These are phyloP conservation scores for Letharia columbiana DNA, from an alignment of 495 filamentous ascomycete genomes.

Conservation along the genomic window DNA sequence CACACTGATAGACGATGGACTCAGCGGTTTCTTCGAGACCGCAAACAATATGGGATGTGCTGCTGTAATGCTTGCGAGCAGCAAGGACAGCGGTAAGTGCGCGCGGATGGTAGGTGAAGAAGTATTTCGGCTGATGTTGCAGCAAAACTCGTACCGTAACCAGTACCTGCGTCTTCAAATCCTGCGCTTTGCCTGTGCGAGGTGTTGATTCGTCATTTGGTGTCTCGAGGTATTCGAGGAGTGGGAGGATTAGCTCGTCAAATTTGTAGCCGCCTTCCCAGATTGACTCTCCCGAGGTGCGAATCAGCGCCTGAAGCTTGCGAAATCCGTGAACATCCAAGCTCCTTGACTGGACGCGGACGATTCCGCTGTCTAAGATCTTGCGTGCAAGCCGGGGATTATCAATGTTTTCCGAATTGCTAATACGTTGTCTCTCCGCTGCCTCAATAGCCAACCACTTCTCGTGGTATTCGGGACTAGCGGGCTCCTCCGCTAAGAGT, in stretches of 20 bases:
- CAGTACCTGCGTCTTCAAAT: constrained; percentile 77
- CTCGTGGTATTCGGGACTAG: constrained; percentile 14
- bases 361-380: constrained; percentile 68
- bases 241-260: constrained; percentile 59
- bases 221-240: constrained; percentile 68
- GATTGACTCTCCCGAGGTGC: constrained; percentile 50
- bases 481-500: constrained; percentile 19
- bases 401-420: constrained; percentile 28
- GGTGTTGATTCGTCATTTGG: constrained; percentile 33
- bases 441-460: constrained; percentile 20
- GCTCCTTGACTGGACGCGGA: constrained; percentile 56
- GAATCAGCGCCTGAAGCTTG: constrained; percentile 73
- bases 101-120: constrained; percentile 54
- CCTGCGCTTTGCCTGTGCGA: constrained; percentile 51
- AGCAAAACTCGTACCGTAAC: constrained; percentile 73
- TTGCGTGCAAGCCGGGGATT: constrained; percentile 42
- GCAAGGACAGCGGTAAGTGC: constrained; percentile 59
- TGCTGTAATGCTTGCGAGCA: constrained; percentile 49
- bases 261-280: constrained; percentile 51
- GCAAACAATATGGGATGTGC: constrained; percentile 46
- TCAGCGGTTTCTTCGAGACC: constrained; percentile 51
- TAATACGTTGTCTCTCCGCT: constrained; percentile 10
- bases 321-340: constrained; percentile 85
- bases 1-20: constrained; percentile 42
- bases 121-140: constrained; percentile 53